These are phyloP conservation scores for Penicillium hordei DNA, from an alignment of 2,329 filamentous ascomycete genomes.

Conservation along the genomic window DNA sequence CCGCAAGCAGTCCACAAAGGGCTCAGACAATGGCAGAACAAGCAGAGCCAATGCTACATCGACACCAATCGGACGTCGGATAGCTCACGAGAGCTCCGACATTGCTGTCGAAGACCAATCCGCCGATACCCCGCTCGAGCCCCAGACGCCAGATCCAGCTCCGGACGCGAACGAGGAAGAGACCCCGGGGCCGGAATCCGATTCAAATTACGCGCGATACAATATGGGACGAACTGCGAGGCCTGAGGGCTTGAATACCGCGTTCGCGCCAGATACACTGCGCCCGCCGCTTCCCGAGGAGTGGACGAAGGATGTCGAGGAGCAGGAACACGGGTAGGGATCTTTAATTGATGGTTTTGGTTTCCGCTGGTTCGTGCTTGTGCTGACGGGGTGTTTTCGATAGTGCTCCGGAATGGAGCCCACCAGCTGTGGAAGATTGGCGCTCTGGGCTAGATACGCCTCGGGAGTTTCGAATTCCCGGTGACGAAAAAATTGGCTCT, in stretches of 20 bases:
- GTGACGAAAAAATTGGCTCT: neutral
- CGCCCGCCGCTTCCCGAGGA: slow-evolving; percentile 6
- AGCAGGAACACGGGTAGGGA: neutral
- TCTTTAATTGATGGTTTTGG: neutral
- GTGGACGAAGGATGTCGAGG: slow-evolving; percentile 5
- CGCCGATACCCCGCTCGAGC: neutral
- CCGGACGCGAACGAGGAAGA: neutral
- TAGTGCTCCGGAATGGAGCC: neutral
- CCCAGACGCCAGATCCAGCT: neutral
- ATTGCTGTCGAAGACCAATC: neutral
- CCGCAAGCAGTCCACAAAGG: neutral
- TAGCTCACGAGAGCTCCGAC: neutral
- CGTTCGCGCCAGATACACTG: neutral
- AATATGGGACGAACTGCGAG: neutral
- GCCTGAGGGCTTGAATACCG: neutral
- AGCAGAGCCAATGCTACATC: neutral
- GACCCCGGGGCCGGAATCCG: neutral
- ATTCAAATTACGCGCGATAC: neutral
- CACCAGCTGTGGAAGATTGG: neutral
- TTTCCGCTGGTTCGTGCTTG: neutral
- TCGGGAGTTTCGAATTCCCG: neutral
- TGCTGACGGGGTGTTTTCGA: neutral
- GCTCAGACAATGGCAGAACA: neutral
- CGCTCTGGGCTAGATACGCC: neutral
- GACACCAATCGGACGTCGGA: neutral